Evolutionary conservation across 805 yeast species (phyloP).

Genomic region (Jamesozyma spencerorum): DNA sequence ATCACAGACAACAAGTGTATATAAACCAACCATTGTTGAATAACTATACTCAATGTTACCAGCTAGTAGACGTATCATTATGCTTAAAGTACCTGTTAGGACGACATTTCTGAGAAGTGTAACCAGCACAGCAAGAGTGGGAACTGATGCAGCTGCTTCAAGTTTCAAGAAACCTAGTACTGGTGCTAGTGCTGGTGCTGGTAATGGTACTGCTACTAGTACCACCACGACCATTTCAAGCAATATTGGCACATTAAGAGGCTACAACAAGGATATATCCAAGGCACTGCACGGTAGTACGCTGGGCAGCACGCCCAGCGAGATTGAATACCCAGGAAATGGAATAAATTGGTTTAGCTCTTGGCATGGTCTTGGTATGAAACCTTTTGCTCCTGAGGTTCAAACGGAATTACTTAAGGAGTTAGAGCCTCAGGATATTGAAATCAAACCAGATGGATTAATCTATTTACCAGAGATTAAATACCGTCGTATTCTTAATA

Average conservation of each 20-base stretch:
- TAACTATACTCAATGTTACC: no score
- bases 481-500: conserved; percentile 79
- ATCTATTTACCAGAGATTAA: conserved; percentile 90
- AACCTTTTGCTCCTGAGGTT: conserved; percentile 58
- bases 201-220: background rate
- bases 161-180: background rate
- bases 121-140: background rate
- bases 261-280: background rate
- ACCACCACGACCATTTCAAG: background rate
- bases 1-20: no score
- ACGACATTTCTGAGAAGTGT: no score
- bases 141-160: background rate
- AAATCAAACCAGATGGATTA: conserved; percentile 92
- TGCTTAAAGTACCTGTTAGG: no score
- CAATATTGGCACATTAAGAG: background rate
- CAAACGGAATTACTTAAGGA: conserved; percentile 54
- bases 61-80: no score
- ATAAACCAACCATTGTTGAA: no score
- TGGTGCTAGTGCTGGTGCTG: background rate
- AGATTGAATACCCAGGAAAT: background rate
- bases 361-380: conserved; percentile 74
- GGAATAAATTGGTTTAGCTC: conserved; percentile 72
- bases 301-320: background rate
- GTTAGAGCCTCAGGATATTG: conserved; percentile 66
- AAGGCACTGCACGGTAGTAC: background rate